Evolutionary conservation across 2,329 filamentous ascomycete genomes (phyloP).

Genomic region (Claviceps pazoutovae): DNA sequence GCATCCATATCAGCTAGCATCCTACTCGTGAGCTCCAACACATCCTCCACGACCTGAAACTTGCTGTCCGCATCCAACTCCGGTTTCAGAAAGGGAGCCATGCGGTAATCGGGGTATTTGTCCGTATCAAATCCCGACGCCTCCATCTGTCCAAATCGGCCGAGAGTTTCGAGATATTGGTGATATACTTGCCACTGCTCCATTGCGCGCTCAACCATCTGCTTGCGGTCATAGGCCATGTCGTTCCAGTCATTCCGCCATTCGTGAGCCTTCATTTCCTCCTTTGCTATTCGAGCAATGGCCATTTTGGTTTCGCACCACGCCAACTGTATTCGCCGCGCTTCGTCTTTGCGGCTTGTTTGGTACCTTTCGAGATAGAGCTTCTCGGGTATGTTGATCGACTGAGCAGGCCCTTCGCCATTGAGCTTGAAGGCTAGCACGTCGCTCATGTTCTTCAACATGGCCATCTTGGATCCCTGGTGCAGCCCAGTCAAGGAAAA

Average conservation of each 20-base stretch:
- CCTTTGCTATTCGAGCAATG: constrained; percentile 11
- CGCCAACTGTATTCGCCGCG: constrained; percentile 28
- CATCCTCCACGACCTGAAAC: constrained; percentile 18
- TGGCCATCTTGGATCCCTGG: constrained; percentile 26
- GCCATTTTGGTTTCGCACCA: constrained; percentile 20
- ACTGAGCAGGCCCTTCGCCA: constrained; percentile 26
- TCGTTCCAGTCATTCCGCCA: constrained; percentile 16
- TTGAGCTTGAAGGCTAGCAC: constrained; percentile 34
- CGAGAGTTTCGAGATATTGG: constrained; percentile 22
- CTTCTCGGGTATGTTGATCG: constrained; percentile 34
- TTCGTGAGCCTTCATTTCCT: constrained; percentile 15
- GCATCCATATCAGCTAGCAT: constrained; percentile 21
- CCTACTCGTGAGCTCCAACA: constrained; percentile 19
- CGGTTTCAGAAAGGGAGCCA: constrained; percentile 22
- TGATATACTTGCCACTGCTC: constrained; percentile 19
- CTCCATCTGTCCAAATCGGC: constrained; percentile 23
- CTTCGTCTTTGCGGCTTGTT: constrained; percentile 28
- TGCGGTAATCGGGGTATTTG: constrained; percentile 24
- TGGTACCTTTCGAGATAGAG: constrained; percentile 43
- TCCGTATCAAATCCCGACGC: constrained; percentile 24
- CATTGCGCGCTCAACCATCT: constrained; percentile 16
- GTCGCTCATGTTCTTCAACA: constrained; percentile 33
- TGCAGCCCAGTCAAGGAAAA: constrained; percentile 22
- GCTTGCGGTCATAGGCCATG: constrained; percentile 15
- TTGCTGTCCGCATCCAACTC: constrained; percentile 19